A percentile compares a stretch with the other conserved stretches of the same genome.
Conservation (phyloP, 345 rosid species). For the Aurinia saxatilis region DNA sequence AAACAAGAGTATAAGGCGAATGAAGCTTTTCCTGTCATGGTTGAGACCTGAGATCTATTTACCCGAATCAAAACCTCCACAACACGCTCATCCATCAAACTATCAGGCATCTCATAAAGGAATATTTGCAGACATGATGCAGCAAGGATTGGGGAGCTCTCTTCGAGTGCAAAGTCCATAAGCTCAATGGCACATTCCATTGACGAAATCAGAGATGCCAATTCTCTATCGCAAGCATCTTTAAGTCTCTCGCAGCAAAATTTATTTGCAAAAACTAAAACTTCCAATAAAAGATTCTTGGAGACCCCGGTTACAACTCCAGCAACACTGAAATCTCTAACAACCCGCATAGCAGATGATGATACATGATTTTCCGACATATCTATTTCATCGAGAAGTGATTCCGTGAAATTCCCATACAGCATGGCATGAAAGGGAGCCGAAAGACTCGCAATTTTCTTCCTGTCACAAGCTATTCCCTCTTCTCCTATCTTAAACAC, state of each 20-base stretch:
- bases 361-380: constrained; percentile 81
- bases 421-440: constrained; percentile 92
- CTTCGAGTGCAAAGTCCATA: constrained; percentile 82
- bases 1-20: constrained; percentile 74
- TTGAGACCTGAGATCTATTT: constrained; percentile 42
- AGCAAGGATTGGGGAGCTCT: constrained; percentile 72
- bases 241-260: constrained; percentile 90
- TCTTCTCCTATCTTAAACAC: constrained; percentile 68
- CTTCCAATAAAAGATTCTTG: constrained; percentile 65
- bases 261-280: constrained; percentile 77
- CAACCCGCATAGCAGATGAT: constrained; percentile 55
- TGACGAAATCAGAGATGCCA: constrained; percentile 58
- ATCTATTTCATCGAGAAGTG: constrained; percentile 67
- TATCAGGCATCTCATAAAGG: constrained; percentile 66
- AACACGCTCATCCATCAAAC: constrained; percentile 65
- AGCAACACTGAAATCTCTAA: constrained; percentile 59
- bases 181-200: constrained; percentile 84
- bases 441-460: constrained; percentile 73
- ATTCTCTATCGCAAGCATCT: constrained; percentile 78
- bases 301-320: constrained; percentile 50
- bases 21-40: constrained; percentile 78
- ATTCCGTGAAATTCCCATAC: constrained; percentile 82
- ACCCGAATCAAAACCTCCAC: constrained; percentile 55
- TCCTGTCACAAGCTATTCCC: constrained; percentile 70
- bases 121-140: constrained; percentile 82